phyloP scores from a whole-genome alignment of 169 alveolate genomes.

The Plasmodium gaboni region DNA sequence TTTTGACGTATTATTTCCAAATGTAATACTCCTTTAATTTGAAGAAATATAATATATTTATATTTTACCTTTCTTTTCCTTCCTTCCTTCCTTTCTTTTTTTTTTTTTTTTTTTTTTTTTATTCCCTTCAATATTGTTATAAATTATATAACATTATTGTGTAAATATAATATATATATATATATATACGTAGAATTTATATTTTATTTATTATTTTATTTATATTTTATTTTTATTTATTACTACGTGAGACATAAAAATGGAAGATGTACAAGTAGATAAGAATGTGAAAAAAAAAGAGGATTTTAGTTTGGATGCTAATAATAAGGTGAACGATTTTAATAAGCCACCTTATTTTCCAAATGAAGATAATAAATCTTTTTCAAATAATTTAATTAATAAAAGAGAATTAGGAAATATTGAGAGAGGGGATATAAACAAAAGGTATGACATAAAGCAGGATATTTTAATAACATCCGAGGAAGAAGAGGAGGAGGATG shows the following conservation, averaged over 20 bases:
- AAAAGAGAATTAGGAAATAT: not conserved
- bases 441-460: not conserved
- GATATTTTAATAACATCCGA: not conserved
- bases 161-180: too few species aligned
- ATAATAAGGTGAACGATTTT: constrained; percentile 19
- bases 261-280: constrained; percentile 10
- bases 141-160: too few species aligned
- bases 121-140: too few species aligned
- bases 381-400: not conserved
- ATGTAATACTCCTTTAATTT: too few species aligned
- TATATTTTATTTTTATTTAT: too few species aligned
- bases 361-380: not conserved
- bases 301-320: constrained; percentile 11
- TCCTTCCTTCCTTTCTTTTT: too few species aligned
- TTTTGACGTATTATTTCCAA: too few species aligned
- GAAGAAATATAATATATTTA: too few species aligned
- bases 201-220: too few species aligned
- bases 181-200: too few species aligned
- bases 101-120: too few species aligned
- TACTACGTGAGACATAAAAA: not conserved
- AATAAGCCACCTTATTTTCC: not conserved
- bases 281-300: constrained; percentile 29
- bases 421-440: not conserved
- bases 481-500: not conserved
- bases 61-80: too few species aligned